Base-by-base conservation (phyloP, 208 protist species). In the Trypanosoma lewisi region DNA sequence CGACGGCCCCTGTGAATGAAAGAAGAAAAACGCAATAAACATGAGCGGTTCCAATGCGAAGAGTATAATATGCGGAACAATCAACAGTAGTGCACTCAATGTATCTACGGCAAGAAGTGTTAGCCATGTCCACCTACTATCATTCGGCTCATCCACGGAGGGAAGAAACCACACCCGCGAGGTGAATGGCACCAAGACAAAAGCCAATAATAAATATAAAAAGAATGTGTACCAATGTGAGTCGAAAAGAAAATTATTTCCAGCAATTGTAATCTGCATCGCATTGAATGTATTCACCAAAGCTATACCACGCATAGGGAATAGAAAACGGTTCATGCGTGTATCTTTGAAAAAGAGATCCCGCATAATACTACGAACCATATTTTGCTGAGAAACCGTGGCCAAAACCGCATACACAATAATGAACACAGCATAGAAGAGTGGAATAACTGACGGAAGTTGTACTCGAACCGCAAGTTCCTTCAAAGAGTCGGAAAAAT, bases 91-190 rank as follows among this genome's bases (percentile, higher is more conserved):
- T 1, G 74, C 71, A 2, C 65, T 66, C 4, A 79, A 69, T 11
- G 45, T 56, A 56, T 89, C 86, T 21, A 89, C 73, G 45, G 61
- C 49, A 27, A 87, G 63, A 17, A 94, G 53, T 17, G 82, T 77
- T n/a, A 91, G 62, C 80, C 80, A 89, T 33, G 71, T 75, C 59
- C 87, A 72, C 9, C 83, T 27, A 12, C 67, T 78, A 16, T 78
- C 75, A 41, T 80, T 78, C 4, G 87, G 87, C 63, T 94, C 83
- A 54, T 90, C 80, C 5, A 88, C 25, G 0, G 87, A 94, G 0
- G 80, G 75, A n/a, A 94, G 67, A 37, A 94, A 83, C 82, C 83
- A 94, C 23, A 85, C 57, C 23, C 79, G 87, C 8, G 87, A 81
- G 3, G 83, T 91, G 61, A 89, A 94, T 2, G 87, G 83, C 27